Base-by-base conservation (phyloP, 352 stramenopile species). In the Pythium sp. region DNA sequence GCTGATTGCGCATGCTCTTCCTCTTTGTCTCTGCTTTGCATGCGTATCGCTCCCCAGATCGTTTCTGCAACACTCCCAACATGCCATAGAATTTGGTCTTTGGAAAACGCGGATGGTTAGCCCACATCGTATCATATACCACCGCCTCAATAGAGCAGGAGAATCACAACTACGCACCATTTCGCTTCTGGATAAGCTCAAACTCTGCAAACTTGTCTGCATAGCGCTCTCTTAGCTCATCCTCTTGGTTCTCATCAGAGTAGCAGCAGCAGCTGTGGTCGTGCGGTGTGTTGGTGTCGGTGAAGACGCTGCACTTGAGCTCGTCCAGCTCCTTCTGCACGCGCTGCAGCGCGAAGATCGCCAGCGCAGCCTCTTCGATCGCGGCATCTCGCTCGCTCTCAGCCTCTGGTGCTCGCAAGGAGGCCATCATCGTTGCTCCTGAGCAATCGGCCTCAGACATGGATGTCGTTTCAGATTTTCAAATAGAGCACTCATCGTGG, bases 371-470 rank as follows among this genome's bases (percentile, higher is more conserved):
- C 36, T 82, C 76, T 14, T 82, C 68, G 38, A 78, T 70, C 22
- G 71, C 71, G 28, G 72, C 67, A 34, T 82, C 71, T 24, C 73
- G 73, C 67, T 82, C 76, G 5, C 63, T 57, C 46, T 80, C 70
- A 3, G 43, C 60, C 0, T 58, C 61, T 18, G 56, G 9, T 11
- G 56, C 32, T 62, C 32, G 56, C 11, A 32, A 32, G 30, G 56
- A 11, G 18, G 30, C 56, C 56, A 62, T 62, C 24, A 3, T 22
- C 15, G 5, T 22, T 51, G 43, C 43, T 22, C 7, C 43, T 12
- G 3, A 11, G 22, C 43, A 34, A 58, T 18, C 26, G 6, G 26
- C 11, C 5, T 32, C 51, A n/a, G 12, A 32, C 26, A 18, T 22
- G 43, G 47, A 20, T 5, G 47, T 54, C 47, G 47, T 54, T 54